Conservation (phyloP, 495 filamentous ascomycete species). For the Aspergillus bertholletiae region DNA sequence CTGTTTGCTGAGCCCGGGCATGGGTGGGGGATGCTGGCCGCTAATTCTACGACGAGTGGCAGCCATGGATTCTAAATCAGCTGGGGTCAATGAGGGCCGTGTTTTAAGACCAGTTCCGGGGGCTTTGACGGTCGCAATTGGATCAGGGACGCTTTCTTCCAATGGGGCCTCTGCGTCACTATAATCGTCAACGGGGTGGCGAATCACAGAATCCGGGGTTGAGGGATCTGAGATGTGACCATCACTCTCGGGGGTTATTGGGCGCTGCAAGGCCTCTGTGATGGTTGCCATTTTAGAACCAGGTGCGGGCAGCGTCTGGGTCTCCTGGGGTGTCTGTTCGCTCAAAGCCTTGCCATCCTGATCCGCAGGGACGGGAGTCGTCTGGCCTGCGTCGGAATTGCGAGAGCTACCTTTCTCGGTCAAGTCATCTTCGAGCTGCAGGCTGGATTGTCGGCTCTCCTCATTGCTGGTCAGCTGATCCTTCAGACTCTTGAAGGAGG, state of each 20-base stretch:
- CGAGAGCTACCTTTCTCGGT: conserved; percentile 3
- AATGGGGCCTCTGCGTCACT: conserved; percentile 26
- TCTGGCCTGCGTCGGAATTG: conserved; percentile 4
- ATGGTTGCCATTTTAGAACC: conserved; percentile 46
- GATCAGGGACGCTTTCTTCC: conserved; percentile 66
- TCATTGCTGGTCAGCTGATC: conserved; percentile 38
- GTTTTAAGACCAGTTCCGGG: conserved; percentile 87
- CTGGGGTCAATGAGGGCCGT: conserved; percentile 78
- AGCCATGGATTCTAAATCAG: conserved; percentile 83
- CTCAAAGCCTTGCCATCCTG: background rate
- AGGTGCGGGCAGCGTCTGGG: conserved; percentile 15
- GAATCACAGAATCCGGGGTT: conserved; percentile 92
- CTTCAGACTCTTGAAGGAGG: conserved; percentile 41
- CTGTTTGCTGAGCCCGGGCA: conserved; percentile 44
- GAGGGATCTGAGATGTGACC: conserved; percentile 57
- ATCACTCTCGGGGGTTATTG: conserved; percentile 61
- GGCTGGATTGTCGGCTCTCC: conserved; percentile 49
- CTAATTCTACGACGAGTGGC: conserved; percentile 83
- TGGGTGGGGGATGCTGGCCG: conserved; percentile 59
- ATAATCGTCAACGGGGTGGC: conserved; percentile 57
- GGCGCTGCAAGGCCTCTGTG: conserved; percentile 51
- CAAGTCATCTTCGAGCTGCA: conserved; percentile 28
- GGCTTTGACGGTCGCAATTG: conserved; percentile 84
- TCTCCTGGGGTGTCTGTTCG: background rate
- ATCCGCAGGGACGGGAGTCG: conserved; percentile 13